A percentile compares a stretch with the other conserved stretches of the same genome.
These are phyloP conservation scores for Quercus gilva DNA, from an alignment of 306 rosid species.

Conservation along the genomic window DNA sequence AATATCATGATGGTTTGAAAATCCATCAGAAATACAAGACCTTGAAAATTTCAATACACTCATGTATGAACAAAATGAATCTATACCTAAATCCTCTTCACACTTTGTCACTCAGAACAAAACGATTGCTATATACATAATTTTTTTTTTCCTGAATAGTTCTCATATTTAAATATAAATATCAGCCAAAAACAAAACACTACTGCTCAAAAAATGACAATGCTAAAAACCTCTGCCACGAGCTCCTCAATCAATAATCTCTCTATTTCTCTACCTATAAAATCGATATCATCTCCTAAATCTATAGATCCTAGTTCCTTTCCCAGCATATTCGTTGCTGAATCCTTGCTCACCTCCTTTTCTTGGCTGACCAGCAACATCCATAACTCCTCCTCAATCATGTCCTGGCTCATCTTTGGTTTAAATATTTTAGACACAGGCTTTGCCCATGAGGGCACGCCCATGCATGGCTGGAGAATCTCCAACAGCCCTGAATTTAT, in stretches of 20 bases:
- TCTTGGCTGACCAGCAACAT: conserved; percentile 50
- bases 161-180: conserved; percentile 1
- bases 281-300: conserved; percentile 57
- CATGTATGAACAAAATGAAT: conserved; percentile 34
- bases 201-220: conserved; percentile 27
- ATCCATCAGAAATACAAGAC: not conserved
- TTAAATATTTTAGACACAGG: conserved; percentile 55
- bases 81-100: conserved; percentile 29
- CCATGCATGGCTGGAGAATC: conserved; percentile 50
- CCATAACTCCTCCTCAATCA: conserved; percentile 80
- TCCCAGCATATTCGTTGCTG: conserved; percentile 34
- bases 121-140: conserved; percentile 26
- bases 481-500: conserved; percentile 56
- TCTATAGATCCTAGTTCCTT: conserved; percentile 59
- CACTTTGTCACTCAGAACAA: conserved; percentile 36
- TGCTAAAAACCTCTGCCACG: conserved; percentile 49
- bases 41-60: conserved; percentile 4
- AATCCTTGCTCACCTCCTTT: conserved; percentile 44
- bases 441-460: conserved; percentile 50
- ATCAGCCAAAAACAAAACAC: conserved; percentile 21
- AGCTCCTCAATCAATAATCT: conserved; percentile 62
- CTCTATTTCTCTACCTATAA: conserved; percentile 61
- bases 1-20: not conserved
- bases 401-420: conserved; percentile 28
- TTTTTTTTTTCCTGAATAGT: conserved; percentile 7